Evolutionary conservation across 306 rosid species (phyloP).

Genomic region (Glycyrrhiza uralensis): DNA sequence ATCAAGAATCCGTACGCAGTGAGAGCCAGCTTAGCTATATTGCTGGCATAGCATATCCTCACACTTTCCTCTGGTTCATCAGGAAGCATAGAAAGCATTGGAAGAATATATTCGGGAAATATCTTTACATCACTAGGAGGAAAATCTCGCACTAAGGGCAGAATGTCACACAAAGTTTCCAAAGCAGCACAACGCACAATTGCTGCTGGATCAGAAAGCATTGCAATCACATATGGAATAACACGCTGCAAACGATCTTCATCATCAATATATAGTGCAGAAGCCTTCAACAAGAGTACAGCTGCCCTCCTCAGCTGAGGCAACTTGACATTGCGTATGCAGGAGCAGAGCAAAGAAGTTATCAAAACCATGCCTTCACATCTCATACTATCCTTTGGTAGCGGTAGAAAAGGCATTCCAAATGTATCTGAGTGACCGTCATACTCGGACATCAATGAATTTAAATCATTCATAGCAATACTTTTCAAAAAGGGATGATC

Average conservation of each 20-base stretch:
- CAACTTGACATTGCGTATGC: constrained; percentile 90
- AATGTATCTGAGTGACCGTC: constrained; percentile 91
- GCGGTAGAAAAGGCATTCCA: constrained; percentile 70
- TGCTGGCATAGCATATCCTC: constrained; percentile 94
- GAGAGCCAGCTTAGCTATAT: constrained; percentile 85
- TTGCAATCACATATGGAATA: constrained; percentile 85
- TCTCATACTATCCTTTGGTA: constrained; percentile 78
- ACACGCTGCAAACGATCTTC: constrained; percentile 94
- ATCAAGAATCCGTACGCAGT: constrained; percentile 92
- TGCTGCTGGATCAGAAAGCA: constrained; percentile 92
- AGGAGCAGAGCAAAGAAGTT: constrained; percentile 89
- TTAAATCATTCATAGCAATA: constrained; percentile 69
- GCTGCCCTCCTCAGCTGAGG: constrained; percentile 92
- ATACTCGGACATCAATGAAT: constrained; percentile 74
- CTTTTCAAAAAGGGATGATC: constrained; percentile 78
- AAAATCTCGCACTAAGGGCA: constrained; percentile 86
- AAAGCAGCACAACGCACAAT: constrained; percentile 96
- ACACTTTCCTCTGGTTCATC: constrained; percentile 99
- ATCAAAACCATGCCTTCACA: constrained; percentile 98
- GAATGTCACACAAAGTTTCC: constrained; percentile 90
- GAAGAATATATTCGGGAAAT: constrained; percentile 90
- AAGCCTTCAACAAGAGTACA: constrained; percentile 80
- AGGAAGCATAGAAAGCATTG: constrained; percentile 99
- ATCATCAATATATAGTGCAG: constrained; percentile 87
- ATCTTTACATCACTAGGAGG: constrained; percentile 98